phyloP scores from a whole-genome alignment of 2,329 filamentous ascomycete species.

The Hymenoscyphus scutula region DNA sequence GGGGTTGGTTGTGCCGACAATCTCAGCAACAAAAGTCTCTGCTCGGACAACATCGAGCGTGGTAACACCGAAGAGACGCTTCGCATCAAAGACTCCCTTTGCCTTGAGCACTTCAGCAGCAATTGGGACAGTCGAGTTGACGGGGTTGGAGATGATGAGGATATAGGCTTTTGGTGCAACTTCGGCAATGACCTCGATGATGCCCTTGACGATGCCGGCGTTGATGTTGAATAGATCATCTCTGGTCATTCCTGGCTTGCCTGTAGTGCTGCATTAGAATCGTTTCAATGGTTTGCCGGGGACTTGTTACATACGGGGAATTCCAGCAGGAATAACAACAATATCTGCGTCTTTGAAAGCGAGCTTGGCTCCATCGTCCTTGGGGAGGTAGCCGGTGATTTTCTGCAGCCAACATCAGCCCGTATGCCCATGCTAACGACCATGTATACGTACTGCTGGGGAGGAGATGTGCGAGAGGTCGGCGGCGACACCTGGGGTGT shows the following conservation, averaged over 20 bases:
- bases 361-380: constrained; percentile 78
- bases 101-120: constrained; percentile 94
- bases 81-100: constrained; percentile 88
- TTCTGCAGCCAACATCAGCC: constrained; percentile 53
- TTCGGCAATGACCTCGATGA: constrained; percentile 85
- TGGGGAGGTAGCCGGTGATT: constrained; percentile 83
- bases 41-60: constrained; percentile 97
- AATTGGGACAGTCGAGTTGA: constrained; percentile 98
- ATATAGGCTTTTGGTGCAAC: constrained; percentile 90
- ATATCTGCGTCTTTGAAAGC: constrained; percentile 93
- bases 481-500: constrained; percentile 92
- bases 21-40: constrained; percentile 90
- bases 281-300: constrained; percentile 9
- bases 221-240: constrained; percentile 99
- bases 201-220: constrained; percentile 92
- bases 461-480: constrained; percentile 98
- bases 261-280: constrained; percentile 46
- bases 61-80: constrained; percentile 97
- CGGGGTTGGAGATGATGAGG: constrained; percentile 97
- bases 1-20: constrained; percentile 78
- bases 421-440: constrained; percentile 33
- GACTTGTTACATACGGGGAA: constrained; percentile 71
- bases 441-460: constrained; percentile 62
- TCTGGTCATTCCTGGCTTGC: constrained; percentile 99
- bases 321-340: constrained; percentile 94